These are phyloP conservation scores for Xerocomellus amylosporus DNA, from an alignment of 768 basidiomycete genomes.

Conservation along the genomic window DNA sequence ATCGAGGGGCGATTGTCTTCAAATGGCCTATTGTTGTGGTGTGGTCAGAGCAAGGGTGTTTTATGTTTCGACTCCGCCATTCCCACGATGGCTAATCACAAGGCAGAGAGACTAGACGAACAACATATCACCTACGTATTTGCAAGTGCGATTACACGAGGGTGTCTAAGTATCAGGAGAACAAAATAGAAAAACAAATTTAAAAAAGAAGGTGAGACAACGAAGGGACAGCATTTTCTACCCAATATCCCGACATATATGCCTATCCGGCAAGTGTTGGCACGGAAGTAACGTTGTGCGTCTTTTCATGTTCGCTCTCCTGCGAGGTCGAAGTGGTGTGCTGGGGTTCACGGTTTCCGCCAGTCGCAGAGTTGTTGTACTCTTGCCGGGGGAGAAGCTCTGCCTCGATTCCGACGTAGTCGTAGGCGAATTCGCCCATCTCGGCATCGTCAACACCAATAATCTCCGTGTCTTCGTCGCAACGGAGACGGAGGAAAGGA, in stretches of 20 bases:
- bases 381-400: conserved; percentile 39
- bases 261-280: neutral
- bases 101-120: no score
- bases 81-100: no score
- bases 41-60: no score
- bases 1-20: no score
- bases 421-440: conserved; percentile 88
- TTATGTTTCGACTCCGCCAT: no score
- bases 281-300: neutral
- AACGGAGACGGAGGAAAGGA: conserved; percentile 74
- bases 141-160: neutral
- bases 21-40: no score
- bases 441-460: conserved; percentile 88
- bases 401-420: conserved; percentile 75
- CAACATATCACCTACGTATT: neutral
- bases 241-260: neutral
- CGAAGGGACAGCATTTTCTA: neutral
- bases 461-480: conserved; percentile 61
- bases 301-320: conserved; percentile 31
- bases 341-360: conserved; percentile 36
- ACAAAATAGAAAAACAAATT: neutral
- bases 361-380: conserved; percentile 26
- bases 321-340: conserved; percentile 28
- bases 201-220: neutral
- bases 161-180: neutral